Percentiles rank a stretch among this genome's conserved stretches.
These are phyloP conservation scores for Cephaloascus fragrans DNA, from an alignment of 805 yeast genomes.

Conservation along the genomic window DNA sequence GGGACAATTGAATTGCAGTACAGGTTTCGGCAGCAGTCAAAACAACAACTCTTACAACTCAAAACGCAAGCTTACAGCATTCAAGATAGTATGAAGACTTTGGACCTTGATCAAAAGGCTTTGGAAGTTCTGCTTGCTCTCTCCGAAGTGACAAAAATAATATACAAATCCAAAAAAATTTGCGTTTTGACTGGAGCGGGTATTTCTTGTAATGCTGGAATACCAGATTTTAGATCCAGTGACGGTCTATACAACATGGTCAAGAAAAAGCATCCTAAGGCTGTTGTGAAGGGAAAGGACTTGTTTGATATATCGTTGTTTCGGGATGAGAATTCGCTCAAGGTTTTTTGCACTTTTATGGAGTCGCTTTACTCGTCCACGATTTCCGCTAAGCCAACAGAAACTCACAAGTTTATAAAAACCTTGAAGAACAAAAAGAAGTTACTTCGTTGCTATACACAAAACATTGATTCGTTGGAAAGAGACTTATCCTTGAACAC, in stretches of 20 bases:
- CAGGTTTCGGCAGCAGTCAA: no score
- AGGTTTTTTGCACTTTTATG: slow-evolving; percentile 85
- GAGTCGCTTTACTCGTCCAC: slow-evolving; percentile 63
- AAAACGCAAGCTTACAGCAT: no score
- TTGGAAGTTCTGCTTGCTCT: slow-evolving; percentile 9
- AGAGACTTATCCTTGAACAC: slow-evolving; percentile 49
- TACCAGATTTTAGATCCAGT: slow-evolving; percentile 86
- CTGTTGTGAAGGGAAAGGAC: slow-evolving; percentile 76
- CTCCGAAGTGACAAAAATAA: slow-evolving; percentile 26
- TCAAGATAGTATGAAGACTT: background rate
- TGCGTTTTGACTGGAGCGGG: slow-evolving; percentile 91
- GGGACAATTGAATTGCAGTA: no score
- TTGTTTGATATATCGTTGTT: slow-evolving; percentile 82
- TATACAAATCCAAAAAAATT: slow-evolving; percentile 42
- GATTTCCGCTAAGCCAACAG: slow-evolving; percentile 65
- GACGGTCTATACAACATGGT: slow-evolving; percentile 76
- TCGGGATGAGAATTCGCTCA: slow-evolving; percentile 52
- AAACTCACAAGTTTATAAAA: slow-evolving; percentile 69
- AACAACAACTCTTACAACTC: no score
- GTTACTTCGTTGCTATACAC: slow-evolving; percentile 83
- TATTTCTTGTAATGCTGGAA: slow-evolving; percentile 92
- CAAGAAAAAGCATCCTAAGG: slow-evolving; percentile 49
- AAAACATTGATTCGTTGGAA: slow-evolving; percentile 89
- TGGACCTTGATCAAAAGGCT: background rate
- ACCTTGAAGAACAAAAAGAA: slow-evolving; percentile 51